Conservation (phyloP, 129 eudicot species). For the Arctium lappa region DNA sequence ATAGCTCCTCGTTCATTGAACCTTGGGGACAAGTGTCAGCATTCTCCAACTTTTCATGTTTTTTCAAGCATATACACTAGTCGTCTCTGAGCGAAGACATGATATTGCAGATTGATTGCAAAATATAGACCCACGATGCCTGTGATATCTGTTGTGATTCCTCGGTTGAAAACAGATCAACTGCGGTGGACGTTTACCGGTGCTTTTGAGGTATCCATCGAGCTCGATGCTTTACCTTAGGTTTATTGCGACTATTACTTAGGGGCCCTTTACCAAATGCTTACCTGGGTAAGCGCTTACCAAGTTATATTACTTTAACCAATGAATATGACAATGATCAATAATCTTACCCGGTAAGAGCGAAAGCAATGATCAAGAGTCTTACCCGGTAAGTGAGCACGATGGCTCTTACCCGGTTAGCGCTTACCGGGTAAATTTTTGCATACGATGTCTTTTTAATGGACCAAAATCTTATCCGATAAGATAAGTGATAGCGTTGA, state of each 20-base stretch:
- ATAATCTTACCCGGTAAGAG: too few relatives aligned
- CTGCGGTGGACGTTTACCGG: constrained; percentile 83
- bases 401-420: too few relatives aligned
- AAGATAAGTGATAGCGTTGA: too few relatives aligned
- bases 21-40: not conserved
- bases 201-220: constrained; percentile 70
- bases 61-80: not conserved
- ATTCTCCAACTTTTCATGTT: not conserved
- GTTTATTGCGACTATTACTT: not conserved
- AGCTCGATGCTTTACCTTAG: not conserved
- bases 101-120: constrained; percentile 67
- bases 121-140: constrained; percentile 96
- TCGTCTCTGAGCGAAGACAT: not conserved
- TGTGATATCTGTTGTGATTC: constrained; percentile 77
- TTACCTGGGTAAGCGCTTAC: too few relatives aligned
- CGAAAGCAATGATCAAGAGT: too few relatives aligned
- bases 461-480: too few relatives aligned
- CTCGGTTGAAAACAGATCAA: constrained; percentile 81
- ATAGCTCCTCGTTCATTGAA: not conserved
- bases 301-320: too few relatives aligned
- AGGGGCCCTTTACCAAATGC: too few relatives aligned
- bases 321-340: too few relatives aligned
- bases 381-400: too few relatives aligned
- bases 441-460: too few relatives aligned
- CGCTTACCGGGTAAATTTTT: too few relatives aligned